Evolutionary conservation across 2,329 filamentous ascomycete genomes (phyloP).

Genomic region (Apiospora koreana): DNA sequence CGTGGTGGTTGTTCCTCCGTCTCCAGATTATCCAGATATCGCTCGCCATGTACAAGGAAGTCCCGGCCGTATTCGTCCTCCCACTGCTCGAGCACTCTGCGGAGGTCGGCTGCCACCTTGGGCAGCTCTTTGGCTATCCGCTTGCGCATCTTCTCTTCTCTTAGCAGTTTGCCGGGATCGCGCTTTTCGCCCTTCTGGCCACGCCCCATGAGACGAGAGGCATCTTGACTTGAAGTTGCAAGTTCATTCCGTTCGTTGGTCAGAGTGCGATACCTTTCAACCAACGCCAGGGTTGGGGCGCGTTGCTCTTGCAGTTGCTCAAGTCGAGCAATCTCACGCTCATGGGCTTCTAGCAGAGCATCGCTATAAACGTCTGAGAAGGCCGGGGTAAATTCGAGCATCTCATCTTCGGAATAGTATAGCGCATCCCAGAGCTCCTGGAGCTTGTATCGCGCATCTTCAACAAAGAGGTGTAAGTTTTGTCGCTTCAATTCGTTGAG

Average conservation of each 20-base stretch:
- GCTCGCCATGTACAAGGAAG: constrained; percentile 89
- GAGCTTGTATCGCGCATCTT: constrained; percentile 86
- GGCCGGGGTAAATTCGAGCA: constrained; percentile 95
- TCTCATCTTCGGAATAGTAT: constrained; percentile 96
- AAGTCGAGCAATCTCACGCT: constrained; percentile 82
- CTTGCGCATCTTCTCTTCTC: constrained; percentile 99
- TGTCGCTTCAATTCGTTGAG: constrained; percentile 93
- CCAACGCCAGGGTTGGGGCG: constrained; percentile 75
- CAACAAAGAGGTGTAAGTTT: constrained; percentile 93
- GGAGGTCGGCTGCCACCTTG: constrained; percentile 83
- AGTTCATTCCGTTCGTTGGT: constrained; percentile 87
- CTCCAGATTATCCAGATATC: constrained; percentile 86
- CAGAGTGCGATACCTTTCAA: constrained; percentile 81
- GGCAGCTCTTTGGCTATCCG: constrained; percentile 94
- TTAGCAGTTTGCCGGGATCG: constrained; percentile 88
- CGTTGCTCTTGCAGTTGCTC: constrained; percentile 85
- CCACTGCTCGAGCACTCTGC: constrained; percentile 79
- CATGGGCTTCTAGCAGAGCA: constrained; percentile 90
- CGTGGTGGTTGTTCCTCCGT: constrained; percentile 58
- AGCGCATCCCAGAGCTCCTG: constrained; percentile 94
- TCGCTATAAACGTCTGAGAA: constrained; percentile 98
- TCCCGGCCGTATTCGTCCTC: constrained; percentile 93
- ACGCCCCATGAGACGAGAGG: constrained; percentile 87
- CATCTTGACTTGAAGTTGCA: constrained; percentile 88
- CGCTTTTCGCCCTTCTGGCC: constrained; percentile 92